Evolutionary conservation across 106 monocot species (phyloP), one percentile per base, ranked within the genome.

Genomic region (Acorus calamus): DNA sequence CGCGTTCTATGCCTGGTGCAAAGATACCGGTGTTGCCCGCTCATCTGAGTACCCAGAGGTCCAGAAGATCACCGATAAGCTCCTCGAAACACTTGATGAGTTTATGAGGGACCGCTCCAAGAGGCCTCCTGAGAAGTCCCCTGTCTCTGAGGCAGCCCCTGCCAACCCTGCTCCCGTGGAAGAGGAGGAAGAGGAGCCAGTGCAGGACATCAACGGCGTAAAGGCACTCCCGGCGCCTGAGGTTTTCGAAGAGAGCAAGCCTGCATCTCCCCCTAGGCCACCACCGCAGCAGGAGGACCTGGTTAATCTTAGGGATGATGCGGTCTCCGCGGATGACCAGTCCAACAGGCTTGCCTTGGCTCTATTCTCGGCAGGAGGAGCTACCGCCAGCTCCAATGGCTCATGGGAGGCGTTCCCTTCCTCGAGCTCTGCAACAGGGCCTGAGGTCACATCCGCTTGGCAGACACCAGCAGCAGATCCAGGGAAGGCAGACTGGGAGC

Each of bases 31-130:
- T 2, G 73, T 94, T 8, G 89, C 89, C 3, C 72, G 89, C 53
- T 73, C 94, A 1, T 84, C 84, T 0, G 94, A 94, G 68, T 90
- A 78, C 55, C 89, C 94, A 1, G 89, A 84, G 41, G 86, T 94
- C 13, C 84, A 89, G 72, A 65, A 79, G n/a, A 90, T 90, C 51
- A 75, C 84, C 0, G 81, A 78, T n/a, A 84, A 84, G 67, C 67
- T 94, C 4, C 42, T 94, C 47, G 80, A 84, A 70, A 86, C 87
- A 1, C 42, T 94, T 52, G 84, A 94, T 69, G 87, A 87, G 67
- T 94, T 90, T 56, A 73, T 87, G 78, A 74, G 76, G 66, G 87
- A 90, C 57, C 74, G 84, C 50, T 81, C 62, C 8, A 78, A 67
- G 70, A 63, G 52, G 62, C 77, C 70, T 56, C 85, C 82, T 3